Conservation (phyloP, 2,329 filamentous ascomycete genomes). For the Penicillium fuscoglaucum region DNA sequence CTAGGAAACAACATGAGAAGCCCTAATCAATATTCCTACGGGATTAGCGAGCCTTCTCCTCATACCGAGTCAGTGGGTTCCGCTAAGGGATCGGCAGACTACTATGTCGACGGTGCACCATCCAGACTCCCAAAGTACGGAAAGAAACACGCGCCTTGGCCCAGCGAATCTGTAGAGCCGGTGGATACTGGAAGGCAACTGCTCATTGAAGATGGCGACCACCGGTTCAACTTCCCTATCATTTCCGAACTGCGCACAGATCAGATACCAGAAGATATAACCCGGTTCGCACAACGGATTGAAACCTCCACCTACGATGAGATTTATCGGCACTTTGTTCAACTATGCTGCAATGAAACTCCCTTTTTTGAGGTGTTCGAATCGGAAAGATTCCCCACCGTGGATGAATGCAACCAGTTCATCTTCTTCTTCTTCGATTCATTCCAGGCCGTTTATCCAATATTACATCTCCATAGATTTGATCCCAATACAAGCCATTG, state of each 20-base stretch:
- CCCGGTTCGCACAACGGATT: conserved; percentile 18
- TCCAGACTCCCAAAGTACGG: conserved; percentile 29
- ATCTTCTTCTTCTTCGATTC: conserved; percentile 40
- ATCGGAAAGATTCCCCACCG: conserved; percentile 31
- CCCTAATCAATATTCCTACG: conserved; percentile 21
- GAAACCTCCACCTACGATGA: conserved; percentile 29
- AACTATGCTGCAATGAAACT: conserved; percentile 34
- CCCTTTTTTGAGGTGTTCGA: conserved; percentile 36
- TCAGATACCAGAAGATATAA: conserved; percentile 18
- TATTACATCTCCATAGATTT: conserved; percentile 43
- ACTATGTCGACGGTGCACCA: conserved; percentile 30
- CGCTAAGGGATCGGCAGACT: conserved; percentile 28
- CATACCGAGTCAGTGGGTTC: conserved; percentile 22
- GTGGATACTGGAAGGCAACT: conserved; percentile 12
- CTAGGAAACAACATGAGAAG: conserved; percentile 21
- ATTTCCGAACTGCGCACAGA: conserved; percentile 20
- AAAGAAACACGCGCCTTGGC: conserved; percentile 23
- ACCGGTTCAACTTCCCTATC: conserved; percentile 28
- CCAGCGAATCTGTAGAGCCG: conserved; percentile 14
- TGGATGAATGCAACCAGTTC: conserved; percentile 31
- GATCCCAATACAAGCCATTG: conserved; percentile 40
- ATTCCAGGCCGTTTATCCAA: conserved; percentile 44
- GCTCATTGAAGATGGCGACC: conserved; percentile 11
- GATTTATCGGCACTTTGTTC: conserved; percentile 33
- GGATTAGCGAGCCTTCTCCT: conserved; percentile 26